Percentiles rank a stretch among this genome's conserved stretches.
These are phyloP conservation scores for Suillus clintonianus DNA, from an alignment of 768 basidiomycete species.

Conservation along the genomic window DNA sequence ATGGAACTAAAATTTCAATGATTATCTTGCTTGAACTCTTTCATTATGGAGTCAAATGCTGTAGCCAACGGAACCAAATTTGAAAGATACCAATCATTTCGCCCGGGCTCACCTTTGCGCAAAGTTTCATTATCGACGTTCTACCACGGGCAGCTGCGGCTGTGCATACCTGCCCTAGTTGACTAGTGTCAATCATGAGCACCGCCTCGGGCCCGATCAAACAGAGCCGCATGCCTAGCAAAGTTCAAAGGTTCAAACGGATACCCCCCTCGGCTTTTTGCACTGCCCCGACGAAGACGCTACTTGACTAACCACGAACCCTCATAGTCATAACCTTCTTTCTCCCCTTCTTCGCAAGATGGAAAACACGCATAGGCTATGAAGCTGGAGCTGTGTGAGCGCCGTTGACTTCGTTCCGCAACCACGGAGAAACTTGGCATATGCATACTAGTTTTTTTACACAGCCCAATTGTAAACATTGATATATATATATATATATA, in stretches of 20 bases:
- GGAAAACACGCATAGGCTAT: not conserved
- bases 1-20: slow-evolving; percentile 17
- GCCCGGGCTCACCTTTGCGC: not conserved
- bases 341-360: not conserved
- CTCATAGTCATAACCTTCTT: not conserved
- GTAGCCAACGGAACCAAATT: not conserved
- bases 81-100: not conserved
- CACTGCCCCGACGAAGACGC: slow-evolving; percentile 6
- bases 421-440: not conserved
- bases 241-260: slow-evolving; percentile 1
- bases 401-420: not conserved
- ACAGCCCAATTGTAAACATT: too few relatives aligned
- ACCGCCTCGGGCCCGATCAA: slow-evolving; percentile 1
- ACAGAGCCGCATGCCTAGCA: not conserved
- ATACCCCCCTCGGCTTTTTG: not conserved
- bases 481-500: too few relatives aligned
- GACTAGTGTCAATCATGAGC: not conserved
- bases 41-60: not conserved
- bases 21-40: not conserved
- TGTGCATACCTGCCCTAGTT: not conserved
- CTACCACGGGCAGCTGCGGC: not conserved
- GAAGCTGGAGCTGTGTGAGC: not conserved
- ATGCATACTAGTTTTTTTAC: not conserved
- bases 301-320: not conserved
- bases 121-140: not conserved